Evolutionary conservation across 306 rosid genomes (phyloP).

Genomic region (Dicorynia guianensis): DNA sequence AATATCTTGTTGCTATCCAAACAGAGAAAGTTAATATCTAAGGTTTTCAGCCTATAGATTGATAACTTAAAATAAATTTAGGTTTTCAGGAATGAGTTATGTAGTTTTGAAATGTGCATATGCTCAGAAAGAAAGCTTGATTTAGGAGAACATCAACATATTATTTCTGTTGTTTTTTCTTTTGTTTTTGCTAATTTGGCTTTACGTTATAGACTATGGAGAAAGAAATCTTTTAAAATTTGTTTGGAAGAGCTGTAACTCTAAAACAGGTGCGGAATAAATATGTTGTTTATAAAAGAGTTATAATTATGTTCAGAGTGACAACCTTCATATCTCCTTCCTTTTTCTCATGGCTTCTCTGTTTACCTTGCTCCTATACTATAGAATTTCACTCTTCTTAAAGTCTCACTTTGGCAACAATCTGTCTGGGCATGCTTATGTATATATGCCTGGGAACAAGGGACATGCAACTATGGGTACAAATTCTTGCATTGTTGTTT

Average conservation of each 20-base stretch:
- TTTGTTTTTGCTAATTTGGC: background rate
- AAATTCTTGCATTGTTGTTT: background rate
- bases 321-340: too few relatives aligned
- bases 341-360: background rate
- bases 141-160: too few relatives aligned
- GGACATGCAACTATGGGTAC: background rate
- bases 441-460: background rate
- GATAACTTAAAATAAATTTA: conserved; percentile 16
- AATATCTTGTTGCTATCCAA: conserved; percentile 16
- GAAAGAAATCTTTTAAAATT: too few relatives aligned
- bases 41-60: conserved; percentile 4
- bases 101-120: too few relatives aligned
- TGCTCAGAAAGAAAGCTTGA: too few relatives aligned
- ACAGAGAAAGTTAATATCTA: conserved; percentile 14
- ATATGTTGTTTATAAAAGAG: too few relatives aligned
- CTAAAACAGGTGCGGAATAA: too few relatives aligned
- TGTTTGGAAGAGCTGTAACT: too few relatives aligned
- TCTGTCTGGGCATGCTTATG: background rate
- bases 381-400: background rate
- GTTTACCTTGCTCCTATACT: background rate
- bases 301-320: too few relatives aligned
- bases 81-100: background rate
- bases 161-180: too few relatives aligned
- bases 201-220: background rate
- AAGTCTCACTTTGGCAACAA: background rate